These are phyloP conservation scores for Panicum miliaceum DNA, from an alignment of 176 grass and related monocot genomes.

Conservation along the genomic window DNA sequence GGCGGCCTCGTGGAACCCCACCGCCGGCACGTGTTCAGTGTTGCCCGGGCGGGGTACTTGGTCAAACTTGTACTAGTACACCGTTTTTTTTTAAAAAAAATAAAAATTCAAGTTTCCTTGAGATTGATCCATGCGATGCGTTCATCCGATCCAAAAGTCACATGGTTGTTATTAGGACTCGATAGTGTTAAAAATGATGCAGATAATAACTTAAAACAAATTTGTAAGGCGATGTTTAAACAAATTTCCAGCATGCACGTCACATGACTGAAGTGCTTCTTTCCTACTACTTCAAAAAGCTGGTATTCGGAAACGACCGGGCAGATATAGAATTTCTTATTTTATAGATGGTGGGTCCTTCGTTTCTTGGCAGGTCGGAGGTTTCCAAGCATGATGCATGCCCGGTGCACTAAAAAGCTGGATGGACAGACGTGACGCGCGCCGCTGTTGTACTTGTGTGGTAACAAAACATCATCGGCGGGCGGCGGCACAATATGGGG, in stretches of 20 bases:
- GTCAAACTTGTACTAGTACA: not conserved
- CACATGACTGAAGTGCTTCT: no score
- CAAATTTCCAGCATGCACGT: no score
- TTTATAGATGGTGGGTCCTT: not conserved
- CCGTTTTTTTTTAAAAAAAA: not conserved
- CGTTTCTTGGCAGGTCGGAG: not conserved
- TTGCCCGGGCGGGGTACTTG: not conserved
- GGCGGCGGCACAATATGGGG: no score
- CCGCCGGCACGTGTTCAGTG: not conserved
- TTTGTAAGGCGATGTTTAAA: no score
- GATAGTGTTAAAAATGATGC: no score
- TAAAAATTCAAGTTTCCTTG: not conserved
- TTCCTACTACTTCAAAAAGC: no score
- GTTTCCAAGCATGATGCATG: not conserved
- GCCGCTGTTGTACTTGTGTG: no score
- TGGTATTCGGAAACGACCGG: not conserved
- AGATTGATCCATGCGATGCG: not conserved
- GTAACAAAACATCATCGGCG: no score
- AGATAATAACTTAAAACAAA: no score
- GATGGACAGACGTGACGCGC: not conserved
- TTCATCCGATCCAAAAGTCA: not conserved
- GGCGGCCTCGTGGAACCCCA: constrained; percentile 13
- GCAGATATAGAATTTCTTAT: not conserved
- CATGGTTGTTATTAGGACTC: no score
- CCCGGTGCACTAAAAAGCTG: not conserved